Conservation (phyloP, 2,329 filamentous ascomycete genomes). For the Diaporthe vexans region DNA sequence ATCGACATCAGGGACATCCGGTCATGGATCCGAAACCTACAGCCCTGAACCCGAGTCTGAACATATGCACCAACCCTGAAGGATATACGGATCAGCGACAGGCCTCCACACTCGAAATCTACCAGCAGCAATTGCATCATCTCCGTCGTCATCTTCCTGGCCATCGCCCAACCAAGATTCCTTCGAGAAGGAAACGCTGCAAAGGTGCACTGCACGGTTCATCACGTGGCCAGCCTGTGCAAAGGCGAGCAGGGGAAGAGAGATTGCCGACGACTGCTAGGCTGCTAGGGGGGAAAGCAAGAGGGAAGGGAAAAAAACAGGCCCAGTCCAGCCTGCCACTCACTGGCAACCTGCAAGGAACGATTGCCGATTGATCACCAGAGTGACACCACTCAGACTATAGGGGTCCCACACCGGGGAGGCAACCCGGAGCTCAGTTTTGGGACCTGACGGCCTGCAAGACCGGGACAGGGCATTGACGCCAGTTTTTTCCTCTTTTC, state of each 20-base stretch:
- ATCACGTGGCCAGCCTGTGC: constrained; percentile 11
- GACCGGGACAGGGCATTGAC: constrained; percentile 28
- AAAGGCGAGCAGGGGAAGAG: not conserved
- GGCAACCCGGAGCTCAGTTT: constrained; percentile 18
- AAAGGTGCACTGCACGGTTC: constrained; percentile 1
- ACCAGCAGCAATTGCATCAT: constrained; percentile 10
- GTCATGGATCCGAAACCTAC: constrained; percentile 30
- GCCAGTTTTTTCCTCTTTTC: not conserved
- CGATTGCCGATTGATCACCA: constrained; percentile 22
- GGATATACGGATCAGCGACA: constrained; percentile 20
- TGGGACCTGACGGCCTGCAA: constrained; percentile 12
- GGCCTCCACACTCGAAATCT: not conserved
- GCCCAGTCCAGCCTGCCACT: constrained; percentile 13
- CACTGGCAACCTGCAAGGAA: constrained; percentile 23
- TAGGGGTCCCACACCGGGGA: constrained; percentile 21
- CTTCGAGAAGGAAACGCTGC: not conserved
- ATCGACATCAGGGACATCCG: not conserved
- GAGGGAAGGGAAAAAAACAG: not conserved
- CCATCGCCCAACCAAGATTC: not conserved
- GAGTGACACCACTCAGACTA: constrained; percentile 15
- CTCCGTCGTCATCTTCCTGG: not conserved
- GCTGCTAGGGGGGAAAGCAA: not conserved
- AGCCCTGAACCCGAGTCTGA: constrained; percentile 25
- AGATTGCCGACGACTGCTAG: constrained; percentile 11
- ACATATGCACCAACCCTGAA: constrained; percentile 16